phyloP scores from a whole-genome alignment of 768 basidiomycete species.

The Lentinula lateritia region DNA sequence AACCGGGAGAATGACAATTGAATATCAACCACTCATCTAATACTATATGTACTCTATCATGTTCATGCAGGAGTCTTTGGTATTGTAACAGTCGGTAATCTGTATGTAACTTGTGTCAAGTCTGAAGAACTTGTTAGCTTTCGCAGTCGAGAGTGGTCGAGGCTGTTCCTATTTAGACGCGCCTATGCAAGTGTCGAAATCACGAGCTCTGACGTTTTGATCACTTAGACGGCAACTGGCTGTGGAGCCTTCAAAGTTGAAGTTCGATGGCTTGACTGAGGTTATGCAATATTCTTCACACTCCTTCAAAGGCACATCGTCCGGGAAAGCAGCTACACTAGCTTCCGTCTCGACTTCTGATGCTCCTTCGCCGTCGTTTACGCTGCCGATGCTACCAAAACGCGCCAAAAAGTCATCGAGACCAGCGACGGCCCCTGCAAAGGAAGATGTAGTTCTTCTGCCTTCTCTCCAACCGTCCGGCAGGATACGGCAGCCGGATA shows the following conservation, averaged over 20 bases:
- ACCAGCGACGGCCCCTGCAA: constrained; percentile 39
- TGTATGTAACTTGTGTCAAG: no score
- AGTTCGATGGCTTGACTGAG: neutral
- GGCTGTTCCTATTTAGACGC: no score
- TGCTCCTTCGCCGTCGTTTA: neutral
- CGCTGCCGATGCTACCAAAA: constrained; percentile 10
- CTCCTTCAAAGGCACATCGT: neutral
- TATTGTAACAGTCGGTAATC: no score
- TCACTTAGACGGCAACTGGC: neutral
- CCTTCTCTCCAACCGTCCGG: constrained; percentile 18
- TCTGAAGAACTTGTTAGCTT: no score
- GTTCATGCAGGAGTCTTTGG: no score
- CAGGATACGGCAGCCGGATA: neutral
- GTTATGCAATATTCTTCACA: neutral
- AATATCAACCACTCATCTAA: no score
- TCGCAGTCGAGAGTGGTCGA: no score
- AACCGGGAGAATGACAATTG: no score
- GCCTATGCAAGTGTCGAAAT: neutral
- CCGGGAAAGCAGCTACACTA: neutral
- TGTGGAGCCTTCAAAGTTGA: neutral
- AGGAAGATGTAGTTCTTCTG: constrained; percentile 35
- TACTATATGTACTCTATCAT: no score
- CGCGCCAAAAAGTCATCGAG: constrained; percentile 24
- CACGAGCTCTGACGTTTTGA: constrained; percentile 2
- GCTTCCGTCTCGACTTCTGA: neutral